Conservation (phyloP, 805 yeast genomes). For the Brettanomyces naardenensis region DNA sequence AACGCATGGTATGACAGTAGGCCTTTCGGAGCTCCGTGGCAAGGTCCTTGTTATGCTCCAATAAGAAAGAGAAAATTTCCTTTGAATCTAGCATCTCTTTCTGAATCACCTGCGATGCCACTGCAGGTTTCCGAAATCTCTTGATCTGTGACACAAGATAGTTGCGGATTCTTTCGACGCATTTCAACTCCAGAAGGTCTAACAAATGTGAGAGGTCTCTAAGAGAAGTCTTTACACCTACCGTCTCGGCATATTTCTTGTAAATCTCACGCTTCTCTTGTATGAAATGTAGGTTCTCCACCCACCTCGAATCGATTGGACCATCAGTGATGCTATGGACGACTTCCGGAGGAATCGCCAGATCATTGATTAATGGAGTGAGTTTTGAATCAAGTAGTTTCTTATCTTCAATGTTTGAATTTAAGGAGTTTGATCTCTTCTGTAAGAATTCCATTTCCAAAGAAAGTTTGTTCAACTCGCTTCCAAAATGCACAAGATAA, state of each 20-base stretch:
- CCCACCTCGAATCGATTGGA: constrained; percentile 54
- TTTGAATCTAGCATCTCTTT: constrained; percentile 52
- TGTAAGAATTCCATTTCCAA: constrained; percentile 56
- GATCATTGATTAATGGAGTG: constrained; percentile 69
- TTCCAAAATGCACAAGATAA: constrained; percentile 49
- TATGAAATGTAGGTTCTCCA: constrained; percentile 51
- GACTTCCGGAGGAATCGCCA: constrained; percentile 67
- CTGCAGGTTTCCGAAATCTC: constrained; percentile 52
- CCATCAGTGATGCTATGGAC: constrained; percentile 51
- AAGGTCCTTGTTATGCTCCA: constrained; percentile 45
- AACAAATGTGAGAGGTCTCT: constrained; percentile 28
- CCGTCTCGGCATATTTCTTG: constrained; percentile 27
- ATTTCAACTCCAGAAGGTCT: constrained; percentile 48
- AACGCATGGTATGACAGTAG: constrained; percentile 78
- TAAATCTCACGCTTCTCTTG: constrained; percentile 53
- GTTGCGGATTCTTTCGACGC: constrained; percentile 71
- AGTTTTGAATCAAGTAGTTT: constrained; percentile 42
- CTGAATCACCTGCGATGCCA: constrained; percentile 72
- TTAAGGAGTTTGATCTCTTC: constrained; percentile 40
- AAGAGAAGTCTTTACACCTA: constrained; percentile 12
- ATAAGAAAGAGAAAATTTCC: constrained; percentile 53
- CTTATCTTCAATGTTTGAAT: constrained; percentile 39
- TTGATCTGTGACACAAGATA: constrained; percentile 60
- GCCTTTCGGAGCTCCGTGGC: constrained; percentile 73
- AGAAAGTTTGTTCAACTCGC: constrained; percentile 47